These are phyloP conservation scores for Aureobasidium vineae DNA, from an alignment of 2,329 filamentous ascomycete genomes.

Conservation along the genomic window DNA sequence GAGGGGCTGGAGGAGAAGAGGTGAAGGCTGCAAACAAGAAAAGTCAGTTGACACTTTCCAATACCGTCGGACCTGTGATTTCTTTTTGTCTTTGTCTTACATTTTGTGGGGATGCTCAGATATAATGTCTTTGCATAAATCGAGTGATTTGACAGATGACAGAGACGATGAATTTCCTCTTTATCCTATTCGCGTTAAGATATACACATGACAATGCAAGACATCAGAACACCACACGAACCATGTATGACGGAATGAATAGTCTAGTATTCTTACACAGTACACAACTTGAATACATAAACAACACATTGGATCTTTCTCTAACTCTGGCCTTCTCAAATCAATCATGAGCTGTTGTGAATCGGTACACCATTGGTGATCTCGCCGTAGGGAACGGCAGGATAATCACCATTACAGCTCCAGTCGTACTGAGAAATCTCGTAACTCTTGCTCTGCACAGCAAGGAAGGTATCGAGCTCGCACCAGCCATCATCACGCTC, in stretches of 20 bases:
- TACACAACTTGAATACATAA: neutral
- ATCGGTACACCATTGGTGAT: conserved; percentile 52
- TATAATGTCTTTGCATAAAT: neutral
- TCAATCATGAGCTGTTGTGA: neutral
- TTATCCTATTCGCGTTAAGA: no score
- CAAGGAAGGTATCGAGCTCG: conserved; percentile 66
- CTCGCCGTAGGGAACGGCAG: conserved; percentile 49
- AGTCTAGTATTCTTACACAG: neutral
- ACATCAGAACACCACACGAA: no score
- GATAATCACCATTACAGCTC: conserved; percentile 63
- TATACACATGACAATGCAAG: no score
- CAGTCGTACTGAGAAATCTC: conserved; percentile 61
- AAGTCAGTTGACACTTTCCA: neutral
- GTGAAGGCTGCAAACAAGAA: neutral
- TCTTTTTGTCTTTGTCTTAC: neutral
- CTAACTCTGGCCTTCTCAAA: no score
- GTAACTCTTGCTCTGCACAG: conserved; percentile 59
- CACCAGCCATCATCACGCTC: conserved; percentile 72
- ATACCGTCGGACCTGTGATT: neutral
- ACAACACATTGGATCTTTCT: neutral
- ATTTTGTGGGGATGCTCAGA: neutral
- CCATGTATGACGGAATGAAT: no score
- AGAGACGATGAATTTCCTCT: no score
- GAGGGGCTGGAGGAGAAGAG: neutral
- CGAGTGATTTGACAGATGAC: no score